Percentiles rank a stretch among this genome's conserved stretches.
These are phyloP conservation scores for Neurospora sp. DNA, from an alignment of 495 filamentous ascomycete genomes.

Conservation along the genomic window DNA sequence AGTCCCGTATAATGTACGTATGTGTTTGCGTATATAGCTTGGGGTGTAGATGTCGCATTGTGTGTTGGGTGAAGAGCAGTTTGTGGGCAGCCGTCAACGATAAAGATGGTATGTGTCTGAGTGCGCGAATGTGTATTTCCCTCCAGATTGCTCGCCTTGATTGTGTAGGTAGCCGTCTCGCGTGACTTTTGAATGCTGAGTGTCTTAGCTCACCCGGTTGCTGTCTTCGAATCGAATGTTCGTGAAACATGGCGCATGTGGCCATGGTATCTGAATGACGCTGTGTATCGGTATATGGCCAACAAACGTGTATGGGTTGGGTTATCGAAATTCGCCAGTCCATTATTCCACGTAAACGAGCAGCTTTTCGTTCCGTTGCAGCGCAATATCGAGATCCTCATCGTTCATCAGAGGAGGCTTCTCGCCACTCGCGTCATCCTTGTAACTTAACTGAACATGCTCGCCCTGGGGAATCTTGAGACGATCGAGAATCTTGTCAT, in stretches of 20 bases:
- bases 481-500: slow-evolving; percentile 70
- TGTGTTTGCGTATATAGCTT: background rate
- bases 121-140: background rate
- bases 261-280: background rate
- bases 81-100: background rate
- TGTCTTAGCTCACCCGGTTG: background rate
- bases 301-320: background rate
- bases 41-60: background rate
- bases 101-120: background rate
- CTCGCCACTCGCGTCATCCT: slow-evolving; percentile 71
- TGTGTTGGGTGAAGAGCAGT: background rate
- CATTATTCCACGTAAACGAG: slow-evolving; percentile 59
- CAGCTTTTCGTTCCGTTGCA: slow-evolving; percentile 78
- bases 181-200: background rate
- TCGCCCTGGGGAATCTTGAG: slow-evolving; percentile 56
- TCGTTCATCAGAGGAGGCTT: slow-evolving; percentile 66
- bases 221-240: background rate
- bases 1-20: background rate
- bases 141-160: background rate
- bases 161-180: background rate
- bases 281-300: background rate
- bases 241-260: background rate
- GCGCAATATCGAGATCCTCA: slow-evolving; percentile 67
- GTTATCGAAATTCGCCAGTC: background rate
- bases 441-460: slow-evolving; percentile 69